Percentiles rank a stretch among this genome's conserved stretches.
Conservation (phyloP, 768 basidiomycete species). For the Tricholoma saponaceum region DNA sequence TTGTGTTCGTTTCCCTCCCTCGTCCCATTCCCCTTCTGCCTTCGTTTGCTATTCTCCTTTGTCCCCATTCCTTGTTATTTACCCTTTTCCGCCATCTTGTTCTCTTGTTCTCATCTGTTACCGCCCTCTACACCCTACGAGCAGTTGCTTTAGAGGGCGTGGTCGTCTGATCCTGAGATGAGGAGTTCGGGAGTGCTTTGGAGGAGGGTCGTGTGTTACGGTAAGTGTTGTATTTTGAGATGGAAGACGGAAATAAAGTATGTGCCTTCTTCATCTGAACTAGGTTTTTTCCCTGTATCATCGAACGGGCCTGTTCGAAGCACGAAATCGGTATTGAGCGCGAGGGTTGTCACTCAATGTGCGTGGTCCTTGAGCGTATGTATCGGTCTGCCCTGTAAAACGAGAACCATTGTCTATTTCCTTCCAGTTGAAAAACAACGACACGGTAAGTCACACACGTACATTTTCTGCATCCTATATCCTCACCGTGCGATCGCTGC, state of each 20-base stretch:
- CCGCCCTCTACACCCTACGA: too few species aligned
- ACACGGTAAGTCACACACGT: too few species aligned
- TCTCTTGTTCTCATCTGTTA: too few species aligned
- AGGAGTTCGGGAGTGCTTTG: slow-evolving; percentile 70
- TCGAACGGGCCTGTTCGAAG: slow-evolving; percentile 94
- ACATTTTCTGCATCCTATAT: slow-evolving; percentile 89
- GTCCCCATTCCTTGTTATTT: too few species aligned
- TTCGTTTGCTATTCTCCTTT: too few species aligned
- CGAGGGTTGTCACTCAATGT: slow-evolving; percentile 97
- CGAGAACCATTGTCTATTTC: not conserved
- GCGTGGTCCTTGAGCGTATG: slow-evolving; percentile 92
- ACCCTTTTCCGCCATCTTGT: too few species aligned
- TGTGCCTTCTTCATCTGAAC: slow-evolving; percentile 78
- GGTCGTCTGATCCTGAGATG: slow-evolving; percentile 96
- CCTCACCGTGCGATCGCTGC: slow-evolving; percentile 89
- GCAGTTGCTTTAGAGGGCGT: slow-evolving; percentile 64
- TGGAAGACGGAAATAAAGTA: slow-evolving; percentile 27
- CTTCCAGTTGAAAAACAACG: not conserved
- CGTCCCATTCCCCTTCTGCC: too few species aligned
- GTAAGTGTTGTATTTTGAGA: slow-evolving; percentile 76
- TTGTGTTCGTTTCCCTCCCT: too few species aligned
- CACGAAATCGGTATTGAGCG: slow-evolving; percentile 93
- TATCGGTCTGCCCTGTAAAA: slow-evolving; percentile 76
- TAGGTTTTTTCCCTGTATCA: slow-evolving; percentile 74
- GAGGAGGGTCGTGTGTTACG: slow-evolving; percentile 71